Percentiles rank a stretch among this genome's conserved stretches.
Conservation (phyloP, 129 eudicot species). For the Flaveria trinervia region DNA sequence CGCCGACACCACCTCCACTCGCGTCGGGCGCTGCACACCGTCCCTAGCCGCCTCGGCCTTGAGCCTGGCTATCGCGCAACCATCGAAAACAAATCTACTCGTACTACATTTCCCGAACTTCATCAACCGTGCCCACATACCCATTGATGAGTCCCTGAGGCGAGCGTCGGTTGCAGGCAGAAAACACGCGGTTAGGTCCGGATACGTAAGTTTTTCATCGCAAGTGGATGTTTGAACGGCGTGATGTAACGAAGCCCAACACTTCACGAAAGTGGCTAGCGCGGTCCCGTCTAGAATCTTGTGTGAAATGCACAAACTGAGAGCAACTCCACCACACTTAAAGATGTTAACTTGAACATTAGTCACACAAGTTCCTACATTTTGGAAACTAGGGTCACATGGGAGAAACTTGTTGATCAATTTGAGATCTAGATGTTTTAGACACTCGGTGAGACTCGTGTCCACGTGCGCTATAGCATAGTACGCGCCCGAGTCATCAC, state of each 20-base stretch:
- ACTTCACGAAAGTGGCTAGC: slow-evolving; percentile 33
- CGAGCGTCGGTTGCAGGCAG: slow-evolving; percentile 16
- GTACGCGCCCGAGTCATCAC: slow-evolving; percentile 34
- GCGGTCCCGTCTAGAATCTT: slow-evolving; percentile 39
- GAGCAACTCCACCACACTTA: slow-evolving; percentile 40
- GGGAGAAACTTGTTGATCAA: slow-evolving; percentile 27
- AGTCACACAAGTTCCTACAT: neutral
- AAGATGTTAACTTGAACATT: slow-evolving; percentile 41
- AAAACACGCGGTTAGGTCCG: slow-evolving; percentile 3
- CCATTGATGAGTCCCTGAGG: neutral
- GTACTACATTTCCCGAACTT: slow-evolving; percentile 4
- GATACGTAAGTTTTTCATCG: neutral
- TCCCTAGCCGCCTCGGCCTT: neutral
- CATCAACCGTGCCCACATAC: neutral
- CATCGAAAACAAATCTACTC: slow-evolving; percentile 28
- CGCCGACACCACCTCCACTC: slow-evolving; percentile 9
- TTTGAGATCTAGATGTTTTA: slow-evolving; percentile 9
- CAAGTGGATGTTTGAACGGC: neutral
- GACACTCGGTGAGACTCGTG: slow-evolving; percentile 2
- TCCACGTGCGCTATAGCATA: slow-evolving; percentile 20
- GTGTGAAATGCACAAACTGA: slow-evolving; percentile 44
- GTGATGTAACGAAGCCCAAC: slow-evolving; percentile 30
- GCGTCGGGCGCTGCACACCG: neutral
- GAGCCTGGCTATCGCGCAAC: neutral
- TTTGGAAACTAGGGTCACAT: neutral